Conservation (phyloP, 768 basidiomycete genomes). For the Russula sp. region DNA sequence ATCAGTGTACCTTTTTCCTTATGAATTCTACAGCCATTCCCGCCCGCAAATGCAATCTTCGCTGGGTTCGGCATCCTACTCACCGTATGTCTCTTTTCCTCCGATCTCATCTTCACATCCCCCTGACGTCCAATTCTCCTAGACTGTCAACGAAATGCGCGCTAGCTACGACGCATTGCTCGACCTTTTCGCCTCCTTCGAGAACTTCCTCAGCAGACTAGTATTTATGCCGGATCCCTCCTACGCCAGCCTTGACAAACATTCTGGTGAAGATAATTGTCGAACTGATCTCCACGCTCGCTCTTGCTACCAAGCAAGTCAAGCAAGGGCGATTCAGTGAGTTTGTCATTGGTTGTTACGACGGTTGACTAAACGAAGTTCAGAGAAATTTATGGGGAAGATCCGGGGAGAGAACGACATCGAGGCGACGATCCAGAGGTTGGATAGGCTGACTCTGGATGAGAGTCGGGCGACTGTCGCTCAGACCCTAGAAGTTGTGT, state of each 20-base stretch:
- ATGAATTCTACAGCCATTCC: neutral
- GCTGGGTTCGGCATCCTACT: neutral
- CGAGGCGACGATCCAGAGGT: no score
- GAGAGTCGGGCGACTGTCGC: no score
- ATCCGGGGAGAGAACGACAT: no score
- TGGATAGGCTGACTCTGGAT: no score
- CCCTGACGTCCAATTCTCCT: neutral
- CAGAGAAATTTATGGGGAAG: no score
- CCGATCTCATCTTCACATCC: neutral
- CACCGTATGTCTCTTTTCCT: neutral
- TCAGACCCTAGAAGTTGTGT: no score
- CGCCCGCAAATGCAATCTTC: neutral
- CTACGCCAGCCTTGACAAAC: neutral
- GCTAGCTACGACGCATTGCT: neutral
- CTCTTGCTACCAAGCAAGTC: constrained; percentile 13
- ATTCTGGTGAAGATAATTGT: neutral
- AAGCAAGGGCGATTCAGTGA: constrained; percentile 7
- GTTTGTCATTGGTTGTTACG: neutral
- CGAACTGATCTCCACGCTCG: neutral
- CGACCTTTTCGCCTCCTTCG: constrained; percentile 7
- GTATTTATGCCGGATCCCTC: constrained; percentile 1
- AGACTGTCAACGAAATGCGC: constrained; percentile 1
- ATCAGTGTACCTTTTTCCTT: neutral
- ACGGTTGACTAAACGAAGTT: no score
- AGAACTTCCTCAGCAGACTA: constrained; percentile 9